These are phyloP conservation scores for Schizochytrium sp. DNA, from an alignment of 108 stramenopile genomes.

Conservation along the genomic window DNA sequence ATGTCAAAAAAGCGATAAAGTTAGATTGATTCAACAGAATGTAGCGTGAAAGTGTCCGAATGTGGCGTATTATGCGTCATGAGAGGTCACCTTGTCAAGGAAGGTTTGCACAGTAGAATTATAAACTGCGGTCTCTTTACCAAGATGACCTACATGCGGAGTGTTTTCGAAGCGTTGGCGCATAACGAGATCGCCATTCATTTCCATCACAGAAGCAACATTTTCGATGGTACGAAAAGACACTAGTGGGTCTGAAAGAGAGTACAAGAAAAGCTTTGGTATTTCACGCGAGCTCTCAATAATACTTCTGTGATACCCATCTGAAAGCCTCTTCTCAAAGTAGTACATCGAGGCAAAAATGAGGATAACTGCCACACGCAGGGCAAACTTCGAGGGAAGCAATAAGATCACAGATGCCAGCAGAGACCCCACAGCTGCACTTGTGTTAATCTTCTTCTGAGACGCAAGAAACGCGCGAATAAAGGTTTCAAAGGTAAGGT, in stretches of 20 bases:
- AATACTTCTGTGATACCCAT: not conserved
- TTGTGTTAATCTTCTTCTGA: not conserved
- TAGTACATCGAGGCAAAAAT: not conserved
- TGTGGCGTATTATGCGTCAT: not conserved
- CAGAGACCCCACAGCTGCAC: not conserved
- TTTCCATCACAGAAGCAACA: not conserved
- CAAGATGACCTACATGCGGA: slow-evolving; percentile 40
- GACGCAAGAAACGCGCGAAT: slow-evolving; percentile 1
- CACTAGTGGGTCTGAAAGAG: not conserved
- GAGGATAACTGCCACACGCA: not conserved
- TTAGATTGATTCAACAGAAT: too few relatives aligned
- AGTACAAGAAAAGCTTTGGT: slow-evolving; percentile 45
- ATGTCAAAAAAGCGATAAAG: too few relatives aligned
- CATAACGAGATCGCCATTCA: not conserved
- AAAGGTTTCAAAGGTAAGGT: not conserved
- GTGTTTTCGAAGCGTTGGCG: not conserved
- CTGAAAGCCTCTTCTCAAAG: not conserved
- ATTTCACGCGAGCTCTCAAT: not conserved
- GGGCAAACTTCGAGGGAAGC: not conserved
- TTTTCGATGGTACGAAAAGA: not conserved
- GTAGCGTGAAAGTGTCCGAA: not conserved
- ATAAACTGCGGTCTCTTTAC: not conserved
- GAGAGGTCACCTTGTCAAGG: not conserved
- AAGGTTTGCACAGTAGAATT: not conserved
- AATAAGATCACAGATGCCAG: not conserved